phyloP scores from a whole-genome alignment of 441 rosid genomes.

The Jatropha podagrica region DNA sequence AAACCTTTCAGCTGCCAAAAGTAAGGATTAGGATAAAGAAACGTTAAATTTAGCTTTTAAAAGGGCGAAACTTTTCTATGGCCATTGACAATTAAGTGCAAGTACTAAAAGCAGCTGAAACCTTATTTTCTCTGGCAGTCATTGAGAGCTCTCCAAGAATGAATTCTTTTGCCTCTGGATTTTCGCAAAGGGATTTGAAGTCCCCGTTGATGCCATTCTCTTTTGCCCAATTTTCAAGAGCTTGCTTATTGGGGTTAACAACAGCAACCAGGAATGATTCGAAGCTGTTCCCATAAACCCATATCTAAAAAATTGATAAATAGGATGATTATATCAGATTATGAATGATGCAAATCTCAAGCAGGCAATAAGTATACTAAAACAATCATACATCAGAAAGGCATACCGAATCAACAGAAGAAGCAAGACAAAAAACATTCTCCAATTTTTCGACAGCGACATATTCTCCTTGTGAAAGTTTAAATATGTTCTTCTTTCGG shows the following conservation, averaged over 20 bases:
- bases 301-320: constrained; percentile 49
- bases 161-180: constrained; percentile 61
- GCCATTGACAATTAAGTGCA: background rate
- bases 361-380: background rate
- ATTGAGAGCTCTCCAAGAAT: constrained; percentile 64
- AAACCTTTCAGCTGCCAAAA: constrained; percentile 80
- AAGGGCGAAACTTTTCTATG: background rate
- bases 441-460: constrained; percentile 95
- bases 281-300: constrained; percentile 96
- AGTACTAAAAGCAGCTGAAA: constrained; percentile 21
- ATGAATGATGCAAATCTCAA: constrained; percentile 6
- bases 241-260: constrained; percentile 60
- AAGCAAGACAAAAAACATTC: constrained; percentile 58
- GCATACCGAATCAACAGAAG: constrained; percentile 71
- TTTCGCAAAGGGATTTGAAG: constrained; percentile 63
- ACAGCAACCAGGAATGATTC: constrained; percentile 84
- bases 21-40: constrained; percentile 1
- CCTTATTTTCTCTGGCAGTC: constrained; percentile 77
- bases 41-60: background rate
- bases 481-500: constrained; percentile 90
- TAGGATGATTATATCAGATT: background rate
- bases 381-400: background rate
- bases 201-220: constrained; percentile 63
- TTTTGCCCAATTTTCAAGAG: constrained; percentile 78
- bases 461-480: constrained; percentile 98